Conservation (phyloP, 352 stramenopile species). For the Achlya hypogyna region DNA sequence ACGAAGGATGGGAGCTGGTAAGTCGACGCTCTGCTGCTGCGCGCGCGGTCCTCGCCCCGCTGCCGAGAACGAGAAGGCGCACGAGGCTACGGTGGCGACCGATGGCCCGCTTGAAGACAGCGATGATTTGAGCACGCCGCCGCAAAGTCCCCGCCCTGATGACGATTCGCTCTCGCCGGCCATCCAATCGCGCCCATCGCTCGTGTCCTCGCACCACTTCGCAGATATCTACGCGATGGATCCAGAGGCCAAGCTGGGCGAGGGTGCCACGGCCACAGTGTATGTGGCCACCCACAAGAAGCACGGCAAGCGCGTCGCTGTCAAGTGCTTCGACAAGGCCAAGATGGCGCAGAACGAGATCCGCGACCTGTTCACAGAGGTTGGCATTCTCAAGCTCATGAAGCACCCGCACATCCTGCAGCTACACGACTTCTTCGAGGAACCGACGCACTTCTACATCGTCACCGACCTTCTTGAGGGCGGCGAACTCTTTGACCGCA, state of each 20-base stretch:
- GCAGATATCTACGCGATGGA: constrained; percentile 50
- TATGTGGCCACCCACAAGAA: constrained; percentile 36
- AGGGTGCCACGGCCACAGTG: constrained; percentile 49
- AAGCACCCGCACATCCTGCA: constrained; percentile 85
- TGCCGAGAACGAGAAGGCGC: not conserved
- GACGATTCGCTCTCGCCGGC: constrained; percentile 8
- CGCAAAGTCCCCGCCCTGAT: not conserved
- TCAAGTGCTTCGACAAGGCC: constrained; percentile 84
- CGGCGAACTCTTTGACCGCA: constrained; percentile 78
- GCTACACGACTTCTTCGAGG: constrained; percentile 86
- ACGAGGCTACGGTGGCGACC: not conserved
- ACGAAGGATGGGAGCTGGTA: constrained; percentile 2
- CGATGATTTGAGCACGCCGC: constrained; percentile 7
- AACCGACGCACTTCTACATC: constrained; percentile 92
- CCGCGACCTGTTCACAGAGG: constrained; percentile 49
- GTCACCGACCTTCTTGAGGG: constrained; percentile 94
- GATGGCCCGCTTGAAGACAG: not conserved
- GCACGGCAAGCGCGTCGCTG: constrained; percentile 33
- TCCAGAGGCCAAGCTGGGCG: constrained; percentile 34
- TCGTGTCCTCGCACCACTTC: constrained; percentile 30
- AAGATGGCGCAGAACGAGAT: constrained; percentile 44
- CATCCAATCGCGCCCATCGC: not conserved
- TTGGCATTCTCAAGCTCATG: constrained; percentile 61
- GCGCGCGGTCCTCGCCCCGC: not conserved
- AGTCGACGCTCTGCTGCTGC: not conserved